A percentile compares a stretch with the other conserved stretches of the same genome.
These are phyloP conservation scores for Triticum dicoccoides DNA, from an alignment of 176 grass and related monocot species.

Conservation along the genomic window DNA sequence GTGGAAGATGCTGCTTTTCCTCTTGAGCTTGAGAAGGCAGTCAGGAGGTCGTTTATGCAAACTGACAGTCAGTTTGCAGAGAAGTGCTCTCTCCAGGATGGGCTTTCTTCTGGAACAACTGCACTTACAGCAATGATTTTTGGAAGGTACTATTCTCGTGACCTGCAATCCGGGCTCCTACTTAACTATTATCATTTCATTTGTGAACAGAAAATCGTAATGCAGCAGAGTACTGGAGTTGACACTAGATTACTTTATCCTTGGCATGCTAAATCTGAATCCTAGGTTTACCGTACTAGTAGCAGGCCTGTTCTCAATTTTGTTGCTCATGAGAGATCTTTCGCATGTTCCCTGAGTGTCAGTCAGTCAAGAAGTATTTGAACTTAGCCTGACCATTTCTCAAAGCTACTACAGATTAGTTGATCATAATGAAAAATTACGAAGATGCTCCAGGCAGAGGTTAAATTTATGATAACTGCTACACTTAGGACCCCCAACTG, in stretches of 20 bases:
- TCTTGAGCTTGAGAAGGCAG: conserved; percentile 79
- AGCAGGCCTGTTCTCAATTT: too few relatives aligned
- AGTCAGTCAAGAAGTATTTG: too few relatives aligned
- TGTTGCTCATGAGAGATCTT: too few relatives aligned
- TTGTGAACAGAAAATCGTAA: neutral
- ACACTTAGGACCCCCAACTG: too few relatives aligned
- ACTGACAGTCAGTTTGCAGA: conserved; percentile 78
- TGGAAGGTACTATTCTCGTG: conserved; percentile 60
- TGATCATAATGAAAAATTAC: neutral
- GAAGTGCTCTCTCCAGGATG: conserved; percentile 41
- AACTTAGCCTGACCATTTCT: too few relatives aligned
- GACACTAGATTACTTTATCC: neutral
- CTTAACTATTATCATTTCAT: neutral
- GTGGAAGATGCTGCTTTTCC: conserved; percentile 91
- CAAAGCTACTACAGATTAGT: too few relatives aligned
- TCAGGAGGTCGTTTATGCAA: conserved; percentile 77
- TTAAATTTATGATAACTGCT: neutral
- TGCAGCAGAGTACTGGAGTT: neutral
- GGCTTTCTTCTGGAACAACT: conserved; percentile 80
- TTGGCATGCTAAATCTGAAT: too few relatives aligned
- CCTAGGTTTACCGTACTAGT: too few relatives aligned
- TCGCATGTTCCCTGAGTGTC: too few relatives aligned
- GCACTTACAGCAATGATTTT: conserved; percentile 91
- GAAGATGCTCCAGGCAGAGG: neutral
- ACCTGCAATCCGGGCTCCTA: neutral